These are phyloP conservation scores for Alternaria sp. DNA, from an alignment of 2,329 filamentous ascomycete species.

Conservation along the genomic window DNA sequence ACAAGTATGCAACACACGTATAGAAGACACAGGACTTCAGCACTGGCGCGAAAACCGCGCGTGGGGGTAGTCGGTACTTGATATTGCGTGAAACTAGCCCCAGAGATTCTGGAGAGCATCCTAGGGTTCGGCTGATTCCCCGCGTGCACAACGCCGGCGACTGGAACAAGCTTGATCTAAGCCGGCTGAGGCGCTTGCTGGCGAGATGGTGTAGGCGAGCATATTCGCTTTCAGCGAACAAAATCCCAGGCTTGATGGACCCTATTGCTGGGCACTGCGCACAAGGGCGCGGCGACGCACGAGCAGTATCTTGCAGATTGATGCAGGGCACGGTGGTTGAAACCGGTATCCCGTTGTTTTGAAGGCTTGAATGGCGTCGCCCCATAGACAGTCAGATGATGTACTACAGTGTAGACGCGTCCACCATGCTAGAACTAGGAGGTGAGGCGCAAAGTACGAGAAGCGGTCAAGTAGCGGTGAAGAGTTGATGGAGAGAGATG, in stretches of 20 bases:
- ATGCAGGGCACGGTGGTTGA: constrained; percentile 19
- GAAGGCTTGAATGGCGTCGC: constrained; percentile 18
- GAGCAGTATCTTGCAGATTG: constrained; percentile 9
- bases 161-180: constrained; percentile 33
- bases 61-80: constrained; percentile 17
- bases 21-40: neutral
- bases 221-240: constrained; percentile 27
- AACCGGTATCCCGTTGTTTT: constrained; percentile 29
- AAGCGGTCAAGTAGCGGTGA: constrained; percentile 36
- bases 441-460: constrained; percentile 21
- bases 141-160: constrained; percentile 31
- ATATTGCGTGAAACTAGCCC: constrained; percentile 28
- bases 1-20: neutral
- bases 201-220: constrained; percentile 30
- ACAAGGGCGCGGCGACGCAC: constrained; percentile 32
- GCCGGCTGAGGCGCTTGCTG: constrained; percentile 45
- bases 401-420: constrained; percentile 23
- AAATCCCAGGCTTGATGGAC: constrained; percentile 24
- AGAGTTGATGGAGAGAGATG: constrained; percentile 9
- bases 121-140: constrained; percentile 29
- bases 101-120: constrained; percentile 16
- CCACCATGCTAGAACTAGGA: constrained; percentile 6
- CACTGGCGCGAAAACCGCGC: constrained; percentile 11
- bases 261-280: constrained; percentile 28
- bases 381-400: constrained; percentile 45